These are phyloP conservation scores for Dictyostelium intermedium DNA, from an alignment of 78 protist species.

Conservation along the genomic window DNA sequence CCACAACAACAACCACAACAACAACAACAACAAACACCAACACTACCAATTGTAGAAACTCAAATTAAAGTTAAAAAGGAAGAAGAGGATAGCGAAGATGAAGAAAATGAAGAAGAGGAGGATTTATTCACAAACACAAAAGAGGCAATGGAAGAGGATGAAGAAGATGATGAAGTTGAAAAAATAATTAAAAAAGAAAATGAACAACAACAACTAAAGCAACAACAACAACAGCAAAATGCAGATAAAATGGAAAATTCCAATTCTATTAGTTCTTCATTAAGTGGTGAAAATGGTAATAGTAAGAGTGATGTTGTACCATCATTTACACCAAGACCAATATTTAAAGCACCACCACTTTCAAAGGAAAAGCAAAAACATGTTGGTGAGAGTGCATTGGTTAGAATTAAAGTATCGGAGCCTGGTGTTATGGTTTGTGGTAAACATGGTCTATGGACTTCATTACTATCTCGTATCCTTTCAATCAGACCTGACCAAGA, in stretches of 20 bases:
- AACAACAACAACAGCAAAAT: not conserved
- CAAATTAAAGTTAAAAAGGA: not conserved
- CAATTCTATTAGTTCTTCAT: not conserved
- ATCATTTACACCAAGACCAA: constrained; percentile 17
- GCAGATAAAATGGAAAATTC: not conserved
- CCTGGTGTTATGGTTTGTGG: constrained; percentile 23
- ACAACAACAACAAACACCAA: not conserved
- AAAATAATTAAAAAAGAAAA: not conserved
- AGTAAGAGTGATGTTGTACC: not conserved
- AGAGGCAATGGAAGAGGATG: not conserved
- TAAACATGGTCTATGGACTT: constrained; percentile 28
- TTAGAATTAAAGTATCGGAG: constrained; percentile 12
- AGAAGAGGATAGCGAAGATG: no score
- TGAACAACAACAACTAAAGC: constrained; percentile 8
- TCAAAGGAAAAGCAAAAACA: not conserved
- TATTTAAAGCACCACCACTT: not conserved
- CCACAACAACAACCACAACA: not conserved
- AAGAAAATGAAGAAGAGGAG: not conserved
- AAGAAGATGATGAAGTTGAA: constrained; percentile 22
- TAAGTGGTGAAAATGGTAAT: not conserved
- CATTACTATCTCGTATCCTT: constrained; percentile 6
- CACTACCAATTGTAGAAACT: not conserved
- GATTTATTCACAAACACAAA: not conserved
- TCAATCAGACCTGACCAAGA: constrained; percentile 4
- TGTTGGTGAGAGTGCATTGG: constrained; percentile 3